Evolutionary conservation across 495 filamentous ascomycete genomes (phyloP).

Genomic region (Parachaetomium inaequale): DNA sequence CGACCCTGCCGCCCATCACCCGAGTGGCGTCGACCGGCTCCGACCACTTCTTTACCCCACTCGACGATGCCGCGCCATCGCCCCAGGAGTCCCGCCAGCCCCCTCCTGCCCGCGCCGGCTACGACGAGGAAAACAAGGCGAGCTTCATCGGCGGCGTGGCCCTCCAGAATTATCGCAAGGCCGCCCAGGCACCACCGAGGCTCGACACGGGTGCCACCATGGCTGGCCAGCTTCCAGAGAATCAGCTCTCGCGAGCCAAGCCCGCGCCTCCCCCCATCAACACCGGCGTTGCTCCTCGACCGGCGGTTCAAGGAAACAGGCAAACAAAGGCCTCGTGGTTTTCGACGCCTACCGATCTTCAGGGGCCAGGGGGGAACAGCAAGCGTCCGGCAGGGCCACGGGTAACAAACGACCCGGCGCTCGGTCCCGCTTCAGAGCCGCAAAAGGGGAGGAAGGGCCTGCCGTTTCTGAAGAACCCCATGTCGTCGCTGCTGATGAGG

Average conservation of each 20-base stretch:
- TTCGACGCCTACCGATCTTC: slow-evolving; percentile 36
- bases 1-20: slow-evolving; percentile 45
- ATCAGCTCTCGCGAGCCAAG: slow-evolving; percentile 26
- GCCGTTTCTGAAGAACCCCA: slow-evolving; percentile 50
- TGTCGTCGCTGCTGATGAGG: slow-evolving; percentile 43
- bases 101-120: slow-evolving; percentile 25
- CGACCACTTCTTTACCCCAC: slow-evolving; percentile 17
- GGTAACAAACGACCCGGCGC: slow-evolving; percentile 35
- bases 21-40: slow-evolving; percentile 43
- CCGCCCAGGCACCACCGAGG: slow-evolving; percentile 20
- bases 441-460: slow-evolving; percentile 50
- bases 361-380: slow-evolving; percentile 18
- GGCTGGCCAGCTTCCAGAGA: slow-evolving; percentile 21
- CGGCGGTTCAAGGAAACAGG: slow-evolving; percentile 26
- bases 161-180: slow-evolving; percentile 38
- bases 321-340: slow-evolving; percentile 39
- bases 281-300: slow-evolving; percentile 20
- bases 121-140: slow-evolving; percentile 26
- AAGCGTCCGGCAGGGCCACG: not conserved
- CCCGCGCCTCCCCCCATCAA: slow-evolving; percentile 35
- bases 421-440: slow-evolving; percentile 56
- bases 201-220: slow-evolving; percentile 24
- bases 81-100: slow-evolving; percentile 30
- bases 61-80: slow-evolving; percentile 19
- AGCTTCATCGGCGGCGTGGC: slow-evolving; percentile 43